A percentile compares a stretch with the other conserved stretches of the same genome.
These are phyloP conservation scores for Geotrichum aggregatum DNA, from an alignment of 1,139 yeast genomes.

Conservation along the genomic window DNA sequence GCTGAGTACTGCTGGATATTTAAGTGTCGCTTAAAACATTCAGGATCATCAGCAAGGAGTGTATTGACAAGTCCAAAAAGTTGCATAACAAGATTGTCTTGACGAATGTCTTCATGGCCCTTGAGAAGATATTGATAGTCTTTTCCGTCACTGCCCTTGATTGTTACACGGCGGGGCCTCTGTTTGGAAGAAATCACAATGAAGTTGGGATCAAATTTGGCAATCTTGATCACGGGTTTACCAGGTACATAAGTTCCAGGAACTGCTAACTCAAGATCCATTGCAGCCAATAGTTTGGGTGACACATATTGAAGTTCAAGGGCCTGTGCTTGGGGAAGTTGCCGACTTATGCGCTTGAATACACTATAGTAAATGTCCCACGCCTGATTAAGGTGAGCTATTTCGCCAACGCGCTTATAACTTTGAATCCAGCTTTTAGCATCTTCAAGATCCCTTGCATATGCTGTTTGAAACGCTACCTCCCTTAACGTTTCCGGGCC, in stretches of 20 bases:
- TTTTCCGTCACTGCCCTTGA: conserved; percentile 88
- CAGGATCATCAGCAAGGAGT: conserved; percentile 81
- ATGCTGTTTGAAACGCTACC: conserved; percentile 86
- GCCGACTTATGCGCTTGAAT: conserved; percentile 84
- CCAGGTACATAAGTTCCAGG: conserved; percentile 94
- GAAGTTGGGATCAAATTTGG: conserved; percentile 73
- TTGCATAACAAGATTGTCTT: conserved; percentile 97
- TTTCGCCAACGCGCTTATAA: conserved; percentile 78
- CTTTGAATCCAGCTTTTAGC: conserved; percentile 92
- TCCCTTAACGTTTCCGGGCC: conserved; percentile 95
- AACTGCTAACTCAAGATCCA: conserved; percentile 78
- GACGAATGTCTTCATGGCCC: conserved; percentile 98
- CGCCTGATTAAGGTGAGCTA: conserved; percentile 87
- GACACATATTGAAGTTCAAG: conserved; percentile 91
- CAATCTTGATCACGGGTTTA: conserved; percentile 67
- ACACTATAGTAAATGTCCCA: conserved; percentile 97
- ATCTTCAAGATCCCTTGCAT: conserved; percentile 87
- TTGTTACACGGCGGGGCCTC: conserved; percentile 79
- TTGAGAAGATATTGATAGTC: conserved; percentile 76
- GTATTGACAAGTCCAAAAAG: conserved; percentile 93
- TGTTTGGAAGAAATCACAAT: conserved; percentile 94
- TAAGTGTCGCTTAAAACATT: conserved; percentile 91
- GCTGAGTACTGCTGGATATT: conserved; percentile 91
- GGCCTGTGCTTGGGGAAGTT: conserved; percentile 79
- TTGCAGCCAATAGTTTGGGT: conserved; percentile 76